Base-by-base conservation (phyloP, 164 flowering plant species). In the Nymphaea colorata region DNA sequence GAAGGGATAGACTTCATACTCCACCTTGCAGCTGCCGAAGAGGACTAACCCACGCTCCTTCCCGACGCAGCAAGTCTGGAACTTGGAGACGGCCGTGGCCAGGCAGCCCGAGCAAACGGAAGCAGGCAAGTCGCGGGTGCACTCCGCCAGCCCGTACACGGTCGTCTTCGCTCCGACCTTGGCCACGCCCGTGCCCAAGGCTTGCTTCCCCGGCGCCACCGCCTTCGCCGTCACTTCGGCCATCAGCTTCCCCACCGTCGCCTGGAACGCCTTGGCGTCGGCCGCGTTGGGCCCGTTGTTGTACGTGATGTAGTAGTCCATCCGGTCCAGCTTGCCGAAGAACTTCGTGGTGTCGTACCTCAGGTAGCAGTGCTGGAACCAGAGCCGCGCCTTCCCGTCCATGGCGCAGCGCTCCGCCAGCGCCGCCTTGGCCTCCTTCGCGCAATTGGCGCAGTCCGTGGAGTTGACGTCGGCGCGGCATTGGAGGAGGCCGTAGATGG, bases 301-400 rank as follows among this genome's bases (percentile, higher is more conserved):
- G 47, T 59, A 41, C 44, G 59, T 25, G 17, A 67, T 59, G 17
- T 62, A 43, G 59, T 16, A 67, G 25, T 62, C 69, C 4, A 62
- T 67, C 55, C 55, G 2, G 64, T 67, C 69, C 45, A 67, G 11
- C 41, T 67, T 17, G 10, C 51, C 64, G 18, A 59, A 42, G 42
- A 67, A 67, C 25, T 67, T 5, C 12, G 14, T 5, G 47, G 61
- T 6, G 64, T 43, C 64, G 4, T 57, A 59, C 41, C 53, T 62
- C 16, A 67, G 47, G 64, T 55, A 67, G 64, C 69, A 67, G 12
- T 42, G 17, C 18, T 57, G 45, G 41, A 41, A 67, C 69, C 69
- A 67, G 42, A 67, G 57, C 3, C 69, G n/a, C 3, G 64, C 64
- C n/a, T 67, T 62, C 6, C 45, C 69, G 16, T 67, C 44, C 17